These are phyloP conservation scores for Kwoniella shandongensis DNA, from an alignment of 768 basidiomycete species.

Conservation along the genomic window DNA sequence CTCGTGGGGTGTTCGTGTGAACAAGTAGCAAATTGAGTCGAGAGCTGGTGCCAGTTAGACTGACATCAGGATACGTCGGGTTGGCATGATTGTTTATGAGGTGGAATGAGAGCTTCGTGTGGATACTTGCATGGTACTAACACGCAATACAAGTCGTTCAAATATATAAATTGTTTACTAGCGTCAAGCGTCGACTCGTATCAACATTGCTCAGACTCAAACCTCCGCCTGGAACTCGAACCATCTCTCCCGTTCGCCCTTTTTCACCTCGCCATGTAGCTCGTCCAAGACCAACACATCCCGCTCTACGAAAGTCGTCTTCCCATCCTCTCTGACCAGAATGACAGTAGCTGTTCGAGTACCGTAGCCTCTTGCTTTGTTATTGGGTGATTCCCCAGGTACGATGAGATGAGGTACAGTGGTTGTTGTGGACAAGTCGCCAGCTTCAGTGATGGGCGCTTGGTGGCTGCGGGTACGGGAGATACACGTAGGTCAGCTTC, in stretches of 20 bases:
- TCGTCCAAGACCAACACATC: conserved; percentile 34
- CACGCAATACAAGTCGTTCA: no score
- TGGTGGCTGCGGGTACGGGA: conserved; percentile 1
- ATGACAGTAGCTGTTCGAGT: conserved; percentile 49
- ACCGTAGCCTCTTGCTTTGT: conserved; percentile 38
- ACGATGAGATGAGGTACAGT: neutral
- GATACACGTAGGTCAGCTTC: no score
- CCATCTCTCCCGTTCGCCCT: conserved; percentile 27
- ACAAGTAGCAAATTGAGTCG: no score
- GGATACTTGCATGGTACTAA: no score
- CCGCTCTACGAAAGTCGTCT: conserved; percentile 46
- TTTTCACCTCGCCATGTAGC: conserved; percentile 18
- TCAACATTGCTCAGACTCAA: no score
- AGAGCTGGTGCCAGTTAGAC: no score
- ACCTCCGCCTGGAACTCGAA: conserved; percentile 17
- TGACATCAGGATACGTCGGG: no score
- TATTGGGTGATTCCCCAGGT: neutral
- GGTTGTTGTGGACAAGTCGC: neutral
- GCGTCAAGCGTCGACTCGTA: no score
- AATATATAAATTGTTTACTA: no score
- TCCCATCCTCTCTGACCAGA: conserved; percentile 40
- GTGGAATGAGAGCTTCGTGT: no score
- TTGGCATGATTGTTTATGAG: no score
- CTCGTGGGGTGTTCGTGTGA: neutral
- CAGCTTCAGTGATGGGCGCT: neutral